These are phyloP conservation scores for Aureobasidium pullulans DNA, from an alignment of 2,329 filamentous ascomycete genomes.

Conservation along the genomic window DNA sequence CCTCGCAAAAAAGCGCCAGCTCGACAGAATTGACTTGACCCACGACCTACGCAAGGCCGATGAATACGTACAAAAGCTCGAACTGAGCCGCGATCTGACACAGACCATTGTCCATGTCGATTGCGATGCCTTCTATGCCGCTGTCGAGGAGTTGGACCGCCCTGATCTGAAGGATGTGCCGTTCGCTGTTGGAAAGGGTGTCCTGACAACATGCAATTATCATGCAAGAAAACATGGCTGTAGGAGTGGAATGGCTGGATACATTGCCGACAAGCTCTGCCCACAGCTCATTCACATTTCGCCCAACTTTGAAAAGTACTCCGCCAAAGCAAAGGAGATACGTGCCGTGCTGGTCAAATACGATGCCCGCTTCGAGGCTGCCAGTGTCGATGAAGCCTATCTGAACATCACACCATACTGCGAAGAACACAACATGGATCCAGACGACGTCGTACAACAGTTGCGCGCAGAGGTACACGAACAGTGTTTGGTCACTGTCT, in stretches of 20 bases:
- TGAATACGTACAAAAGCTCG: slow-evolving; percentile 71
- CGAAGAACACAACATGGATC: slow-evolving; percentile 54
- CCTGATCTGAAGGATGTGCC: slow-evolving; percentile 81
- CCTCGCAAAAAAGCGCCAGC: slow-evolving; percentile 61
- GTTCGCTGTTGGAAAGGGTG: slow-evolving; percentile 78
- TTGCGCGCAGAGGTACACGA: slow-evolving; percentile 71
- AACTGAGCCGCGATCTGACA: slow-evolving; percentile 68
- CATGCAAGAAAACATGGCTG: slow-evolving; percentile 83
- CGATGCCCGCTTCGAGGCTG: slow-evolving; percentile 83
- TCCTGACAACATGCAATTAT: slow-evolving; percentile 75
- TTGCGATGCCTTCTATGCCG: slow-evolving; percentile 95
- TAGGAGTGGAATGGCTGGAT: slow-evolving; percentile 90
- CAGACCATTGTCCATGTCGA: slow-evolving; percentile 88
- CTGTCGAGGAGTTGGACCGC: slow-evolving; percentile 68
- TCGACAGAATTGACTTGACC: slow-evolving; percentile 69
- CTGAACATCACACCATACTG: slow-evolving; percentile 89
- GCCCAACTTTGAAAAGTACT: slow-evolving; percentile 86
- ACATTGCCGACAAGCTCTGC: slow-evolving; percentile 91
- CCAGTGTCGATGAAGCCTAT: slow-evolving; percentile 94
- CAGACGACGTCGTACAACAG: slow-evolving; percentile 67
- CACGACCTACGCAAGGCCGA: slow-evolving; percentile 70
- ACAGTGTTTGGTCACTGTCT: slow-evolving; percentile 76
- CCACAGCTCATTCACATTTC: slow-evolving; percentile 76
- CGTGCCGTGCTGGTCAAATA: slow-evolving; percentile 77
- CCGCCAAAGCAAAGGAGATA: slow-evolving; percentile 80